Base-by-base conservation (phyloP, 1,284 basidiomycete species). In the Bothia castanella region DNA sequence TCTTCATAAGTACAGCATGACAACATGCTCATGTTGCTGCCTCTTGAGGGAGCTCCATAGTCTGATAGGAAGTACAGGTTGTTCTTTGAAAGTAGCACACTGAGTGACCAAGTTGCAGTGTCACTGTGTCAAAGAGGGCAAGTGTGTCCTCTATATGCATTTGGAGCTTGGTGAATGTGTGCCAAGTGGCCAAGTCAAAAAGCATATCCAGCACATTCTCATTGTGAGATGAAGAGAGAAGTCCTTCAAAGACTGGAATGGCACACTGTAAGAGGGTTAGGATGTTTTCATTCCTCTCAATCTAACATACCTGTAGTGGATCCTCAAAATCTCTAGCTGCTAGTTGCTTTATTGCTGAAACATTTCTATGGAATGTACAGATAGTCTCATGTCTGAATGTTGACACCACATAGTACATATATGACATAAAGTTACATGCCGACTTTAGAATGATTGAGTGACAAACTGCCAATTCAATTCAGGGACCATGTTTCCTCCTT, bases 161-260 rank as follows among this genome's bases (percentile, higher is more conserved):
- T 1, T 56, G 58, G 2, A 72, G 58, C 42, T 72, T 72, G 2
- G 62, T 64, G 6, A 63, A 55, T 5, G 55, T 59, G 51, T 70
- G 72, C 70, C 70, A 74, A 2, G 55, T 49, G 0, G 58, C 54
- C 0, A 70, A 46, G 9, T 48, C 44, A 70, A 45, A 45, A 0
- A 45, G 19, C 1, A 45, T n/a, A 10, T 45, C 25, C 6, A 38
- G 17, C n/a, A 45, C 44, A 3, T 60, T 35, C 2, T 42, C 34
- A 31, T 73, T 61, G 30, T 68, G 55, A 0, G 54, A 51, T 0
- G 44, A 42, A 1, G 59, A 57, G 1, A 73, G 48, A 1, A 74
- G 55, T 0, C 64, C 65, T 42, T 73, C 65, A 31, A 74, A 68
- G 1, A 57, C 63, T 0, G 69, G 69, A 0, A 73, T 59, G 2